These are phyloP conservation scores for Trypanosomatidae sp. DNA, from an alignment of 208 protist species.

Conservation along the genomic window DNA sequence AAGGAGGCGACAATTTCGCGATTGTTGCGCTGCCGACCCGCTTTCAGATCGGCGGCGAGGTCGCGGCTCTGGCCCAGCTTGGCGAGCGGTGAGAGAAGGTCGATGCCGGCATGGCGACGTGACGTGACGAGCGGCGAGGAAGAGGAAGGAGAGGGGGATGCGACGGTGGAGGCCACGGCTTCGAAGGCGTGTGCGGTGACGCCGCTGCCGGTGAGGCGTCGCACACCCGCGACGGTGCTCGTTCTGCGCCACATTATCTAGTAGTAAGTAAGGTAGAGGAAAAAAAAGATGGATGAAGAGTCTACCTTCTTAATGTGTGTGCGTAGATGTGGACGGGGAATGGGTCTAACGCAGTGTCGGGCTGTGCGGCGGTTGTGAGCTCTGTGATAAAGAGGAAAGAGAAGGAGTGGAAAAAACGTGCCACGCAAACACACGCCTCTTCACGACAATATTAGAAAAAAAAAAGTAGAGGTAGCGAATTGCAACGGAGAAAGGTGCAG, in stretches of 20 bases:
- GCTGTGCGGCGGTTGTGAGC: too few species aligned
- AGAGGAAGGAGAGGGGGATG: conserved; percentile 1
- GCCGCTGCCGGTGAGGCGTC: neutral
- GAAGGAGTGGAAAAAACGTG: too few species aligned
- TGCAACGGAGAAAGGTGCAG: too few species aligned
- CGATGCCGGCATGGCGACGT: conserved; percentile 46
- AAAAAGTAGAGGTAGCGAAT: too few species aligned
- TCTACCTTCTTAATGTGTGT: neutral
- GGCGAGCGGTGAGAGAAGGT: conserved; percentile 73
- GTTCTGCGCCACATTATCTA: conserved; percentile 17
- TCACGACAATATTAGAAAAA: too few species aligned
- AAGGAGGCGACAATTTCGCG: conserved; percentile 82
- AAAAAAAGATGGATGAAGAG: too few species aligned
- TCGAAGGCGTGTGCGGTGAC: neutral
- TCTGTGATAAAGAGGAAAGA: too few species aligned
- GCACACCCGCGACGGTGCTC: conserved; percentile 6
- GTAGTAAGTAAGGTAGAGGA: too few species aligned
- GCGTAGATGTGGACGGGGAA: too few species aligned
- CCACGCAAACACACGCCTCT: too few species aligned
- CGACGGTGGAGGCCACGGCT: neutral
- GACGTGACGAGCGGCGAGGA: conserved; percentile 25
- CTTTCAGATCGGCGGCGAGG: conserved; percentile 72
- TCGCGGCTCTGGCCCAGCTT: conserved; percentile 85
- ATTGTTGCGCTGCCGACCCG: conserved; percentile 69
- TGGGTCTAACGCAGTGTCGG: too few species aligned